Base-by-base conservation (phyloP, 164 flowering plant species). In the Nymphaea colorata region DNA sequence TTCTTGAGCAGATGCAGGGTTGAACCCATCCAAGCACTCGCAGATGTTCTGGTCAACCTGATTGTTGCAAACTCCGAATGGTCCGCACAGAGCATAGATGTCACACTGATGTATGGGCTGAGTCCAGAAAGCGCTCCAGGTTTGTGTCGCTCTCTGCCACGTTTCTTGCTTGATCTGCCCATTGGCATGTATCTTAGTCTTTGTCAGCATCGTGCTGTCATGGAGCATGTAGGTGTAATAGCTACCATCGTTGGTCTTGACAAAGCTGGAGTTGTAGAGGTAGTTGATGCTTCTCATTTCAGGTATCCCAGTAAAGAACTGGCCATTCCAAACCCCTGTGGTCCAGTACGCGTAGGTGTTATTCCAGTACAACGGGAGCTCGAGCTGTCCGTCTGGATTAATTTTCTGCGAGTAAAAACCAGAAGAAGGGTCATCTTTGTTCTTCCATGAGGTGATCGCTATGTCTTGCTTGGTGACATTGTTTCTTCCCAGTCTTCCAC, bases 111-210 rank as follows among this genome's bases (percentile, higher is more conserved):
- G 44, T 42, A 41, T 62, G 0, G 80, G 76, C 67, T 63, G 68
- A 59, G 76, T 17, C 78, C 78, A 78, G 59, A 78, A 66, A 61
- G 70, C 43, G 44, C 16, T 45, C 80, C 80, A 78, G 1, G 3
- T 1, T n/a, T 66, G 0, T 12, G 66, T 3, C 2, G 5, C 0
- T 2, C 41, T 3, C 36, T 67, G 14, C 78, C 78, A 78, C 36
- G 60, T 18, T 3, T 43, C 0, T 44, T 67, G 72, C 65, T 65
- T 65, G 55, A 73, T 59, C 51, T 78, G 78, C 47, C 80, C 80
- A 0, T 73, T 65, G 3, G 18, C 0, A 57, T 68, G 73, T 63
- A 75, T 45, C 36, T 69, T 66, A 44, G 66, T 59, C 53, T 78
- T 78, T 36, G 74, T 5, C 15, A 68, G 1, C 45, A 63, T 2